Conservation (phyloP, 2,329 filamentous ascomycete genomes). For the Beauveria caledonica region DNA sequence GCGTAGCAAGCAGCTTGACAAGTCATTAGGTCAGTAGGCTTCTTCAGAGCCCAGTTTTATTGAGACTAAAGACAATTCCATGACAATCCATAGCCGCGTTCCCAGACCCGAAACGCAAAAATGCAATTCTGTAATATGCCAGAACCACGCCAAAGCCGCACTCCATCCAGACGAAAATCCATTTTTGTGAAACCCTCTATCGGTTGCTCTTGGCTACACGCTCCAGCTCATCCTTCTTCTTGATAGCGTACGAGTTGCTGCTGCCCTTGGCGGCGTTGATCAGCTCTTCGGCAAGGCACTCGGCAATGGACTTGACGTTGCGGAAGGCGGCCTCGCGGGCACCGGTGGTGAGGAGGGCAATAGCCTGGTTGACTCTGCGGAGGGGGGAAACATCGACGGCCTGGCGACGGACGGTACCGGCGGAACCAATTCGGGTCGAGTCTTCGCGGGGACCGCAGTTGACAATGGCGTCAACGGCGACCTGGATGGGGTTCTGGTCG, state of each 20-base stretch:
- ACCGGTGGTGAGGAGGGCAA: conserved; percentile 96
- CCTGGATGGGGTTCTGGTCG: conserved; percentile 99
- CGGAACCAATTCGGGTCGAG: conserved; percentile 97
- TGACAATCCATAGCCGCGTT: conserved; percentile 38
- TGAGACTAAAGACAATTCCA: conserved; percentile 32
- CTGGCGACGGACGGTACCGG: conserved; percentile 99
- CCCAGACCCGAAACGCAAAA: conserved; percentile 37
- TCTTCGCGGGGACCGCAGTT: conserved; percentile 99
- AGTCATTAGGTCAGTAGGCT: conserved; percentile 7
- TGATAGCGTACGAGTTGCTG: conserved; percentile 99
- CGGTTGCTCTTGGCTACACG: conserved; percentile 99
- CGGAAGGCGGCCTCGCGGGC: conserved; percentile 98
- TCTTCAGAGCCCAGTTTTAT: conserved; percentile 33
- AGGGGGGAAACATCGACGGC: conserved; percentile 99
- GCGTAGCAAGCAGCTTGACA: not conserved
- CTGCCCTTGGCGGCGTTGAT: conserved; percentile 99
- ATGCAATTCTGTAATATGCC: conserved; percentile 40
- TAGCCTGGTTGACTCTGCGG: conserved; percentile 99
- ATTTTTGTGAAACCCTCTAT: conserved; percentile 54
- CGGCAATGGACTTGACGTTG: conserved; percentile 99
- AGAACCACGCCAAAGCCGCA: conserved; percentile 37
- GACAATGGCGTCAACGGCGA: conserved; percentile 98
- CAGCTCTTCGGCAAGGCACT: conserved; percentile 99
- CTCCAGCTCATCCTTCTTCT: conserved; percentile 99
- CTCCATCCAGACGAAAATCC: conserved; percentile 26